These are phyloP conservation scores for Strobilomyces echinocephalus DNA, from an alignment of 768 basidiomycete species.

Conservation along the genomic window DNA sequence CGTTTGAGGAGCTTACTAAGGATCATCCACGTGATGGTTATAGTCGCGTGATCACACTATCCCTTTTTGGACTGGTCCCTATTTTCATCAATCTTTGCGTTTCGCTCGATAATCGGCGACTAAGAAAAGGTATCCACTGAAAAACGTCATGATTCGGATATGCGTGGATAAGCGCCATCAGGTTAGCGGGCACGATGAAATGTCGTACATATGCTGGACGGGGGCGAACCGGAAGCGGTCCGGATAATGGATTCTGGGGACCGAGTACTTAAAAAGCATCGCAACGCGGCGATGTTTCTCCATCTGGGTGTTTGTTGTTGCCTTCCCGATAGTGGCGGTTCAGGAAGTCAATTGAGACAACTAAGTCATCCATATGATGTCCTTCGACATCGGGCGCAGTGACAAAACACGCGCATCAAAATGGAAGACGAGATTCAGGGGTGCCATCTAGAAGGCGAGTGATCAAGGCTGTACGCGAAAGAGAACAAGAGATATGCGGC, in stretches of 20 bases:
- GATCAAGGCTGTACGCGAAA: slow-evolving; percentile 24
- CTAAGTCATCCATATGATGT: slow-evolving; percentile 11
- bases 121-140: not conserved
- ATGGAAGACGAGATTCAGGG: slow-evolving; percentile 32
- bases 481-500: slow-evolving; percentile 13
- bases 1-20: not conserved
- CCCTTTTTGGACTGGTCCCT: slow-evolving; percentile 6
- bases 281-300: slow-evolving; percentile 4
- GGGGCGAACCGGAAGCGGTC: slow-evolving; percentile 6
- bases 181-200: slow-evolving; percentile 11
- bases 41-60: not conserved
- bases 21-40: slow-evolving; percentile 1
- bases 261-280: not conserved
- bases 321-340: slow-evolving; percentile 9
- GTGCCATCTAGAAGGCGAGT: slow-evolving; percentile 17
- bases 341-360: slow-evolving; percentile 14
- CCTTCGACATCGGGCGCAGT: slow-evolving; percentile 28
- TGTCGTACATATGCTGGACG: not conserved
- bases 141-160: not conserved
- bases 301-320: slow-evolving; percentile 10
- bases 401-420: slow-evolving; percentile 34
- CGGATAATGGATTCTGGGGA: not conserved
- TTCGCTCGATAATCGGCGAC: slow-evolving; percentile 11
- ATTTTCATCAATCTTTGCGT: slow-evolving; percentile 9
- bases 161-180: slow-evolving; percentile 3